Conservation (phyloP, 1,284 basidiomycete species). For the Fomitopsis betulina region DNA sequence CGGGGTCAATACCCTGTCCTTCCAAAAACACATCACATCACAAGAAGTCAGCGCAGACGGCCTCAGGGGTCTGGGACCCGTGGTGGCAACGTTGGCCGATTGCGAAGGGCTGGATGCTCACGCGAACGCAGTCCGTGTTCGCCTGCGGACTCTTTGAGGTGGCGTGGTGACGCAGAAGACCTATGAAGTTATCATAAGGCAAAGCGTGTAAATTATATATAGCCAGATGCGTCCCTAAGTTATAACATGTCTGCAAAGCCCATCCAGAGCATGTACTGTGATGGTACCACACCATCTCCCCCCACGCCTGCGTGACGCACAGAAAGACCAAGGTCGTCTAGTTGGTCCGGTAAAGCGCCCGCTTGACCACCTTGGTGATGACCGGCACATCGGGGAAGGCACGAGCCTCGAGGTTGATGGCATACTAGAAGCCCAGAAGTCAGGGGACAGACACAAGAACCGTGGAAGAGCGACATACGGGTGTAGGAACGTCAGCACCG, state of each 20-base stretch:
- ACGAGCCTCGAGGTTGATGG: conserved; percentile 81
- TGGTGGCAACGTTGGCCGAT: conserved; percentile 89
- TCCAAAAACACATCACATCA: conserved; percentile 99
- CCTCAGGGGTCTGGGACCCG: conserved; percentile 77
- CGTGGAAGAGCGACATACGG: conserved; percentile 51
- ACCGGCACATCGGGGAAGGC: conserved; percentile 89
- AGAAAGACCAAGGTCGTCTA: conserved; percentile 30
- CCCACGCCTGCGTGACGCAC: conserved; percentile 10
- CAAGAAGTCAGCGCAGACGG: conserved; percentile 87
- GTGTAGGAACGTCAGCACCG: conserved; percentile 95
- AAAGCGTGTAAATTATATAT: conserved; percentile 14
- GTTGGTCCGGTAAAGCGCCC: conserved; percentile 85
- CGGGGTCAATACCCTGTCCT: conserved; percentile 95
- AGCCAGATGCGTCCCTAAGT: conserved; percentile 19
- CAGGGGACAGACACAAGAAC: conserved; percentile 1
- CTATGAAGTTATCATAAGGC: conserved; percentile 16
- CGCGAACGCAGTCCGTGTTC: conserved; percentile 81
- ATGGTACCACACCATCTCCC: conserved; percentile 13
- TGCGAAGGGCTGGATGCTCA: conserved; percentile 95
- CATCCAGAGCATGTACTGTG: conserved; percentile 10
- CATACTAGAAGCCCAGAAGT: conserved; percentile 55
- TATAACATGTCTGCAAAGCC: conserved; percentile 22
- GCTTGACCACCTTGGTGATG: conserved; percentile 89
- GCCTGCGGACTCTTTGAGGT: conserved; percentile 35
- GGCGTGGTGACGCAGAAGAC: neutral